These are phyloP conservation scores for Nicotiana benthamiana DNA, from an alignment of 257 asterid species.

Conservation along the genomic window DNA sequence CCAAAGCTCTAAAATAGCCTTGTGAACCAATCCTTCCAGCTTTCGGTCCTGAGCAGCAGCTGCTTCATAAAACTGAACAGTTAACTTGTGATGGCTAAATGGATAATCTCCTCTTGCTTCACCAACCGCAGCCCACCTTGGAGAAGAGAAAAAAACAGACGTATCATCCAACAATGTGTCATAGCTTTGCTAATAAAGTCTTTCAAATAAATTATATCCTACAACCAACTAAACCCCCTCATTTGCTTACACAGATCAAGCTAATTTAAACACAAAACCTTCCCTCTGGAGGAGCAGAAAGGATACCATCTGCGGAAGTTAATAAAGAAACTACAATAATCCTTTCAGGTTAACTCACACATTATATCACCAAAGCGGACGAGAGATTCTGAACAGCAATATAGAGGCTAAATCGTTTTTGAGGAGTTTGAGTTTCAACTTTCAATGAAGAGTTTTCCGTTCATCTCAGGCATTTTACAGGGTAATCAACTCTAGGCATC, in stretches of 20 bases:
- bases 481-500: neutral
- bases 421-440: neutral
- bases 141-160: constrained; percentile 11
- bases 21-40: constrained; percentile 82
- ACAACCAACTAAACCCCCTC: neutral
- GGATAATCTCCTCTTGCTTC: constrained; percentile 89
- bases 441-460: neutral
- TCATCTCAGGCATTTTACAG: neutral
- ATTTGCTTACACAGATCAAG: neutral
- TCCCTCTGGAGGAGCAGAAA: neutral
- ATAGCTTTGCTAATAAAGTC: neutral
- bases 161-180: neutral
- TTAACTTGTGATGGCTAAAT: constrained; percentile 86
- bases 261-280: neutral
- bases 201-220: neutral
- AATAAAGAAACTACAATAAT: neutral
- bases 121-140: constrained; percentile 81
- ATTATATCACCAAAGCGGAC: neutral
- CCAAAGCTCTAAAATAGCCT: constrained; percentile 88
- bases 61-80: constrained; percentile 82
- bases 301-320: neutral
- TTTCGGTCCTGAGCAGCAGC: constrained; percentile 91
- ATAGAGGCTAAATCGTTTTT: neutral
- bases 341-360: neutral
- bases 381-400: neutral